Conservation (phyloP, 805 yeast species). For the Torulaspora gathmanii region DNA sequence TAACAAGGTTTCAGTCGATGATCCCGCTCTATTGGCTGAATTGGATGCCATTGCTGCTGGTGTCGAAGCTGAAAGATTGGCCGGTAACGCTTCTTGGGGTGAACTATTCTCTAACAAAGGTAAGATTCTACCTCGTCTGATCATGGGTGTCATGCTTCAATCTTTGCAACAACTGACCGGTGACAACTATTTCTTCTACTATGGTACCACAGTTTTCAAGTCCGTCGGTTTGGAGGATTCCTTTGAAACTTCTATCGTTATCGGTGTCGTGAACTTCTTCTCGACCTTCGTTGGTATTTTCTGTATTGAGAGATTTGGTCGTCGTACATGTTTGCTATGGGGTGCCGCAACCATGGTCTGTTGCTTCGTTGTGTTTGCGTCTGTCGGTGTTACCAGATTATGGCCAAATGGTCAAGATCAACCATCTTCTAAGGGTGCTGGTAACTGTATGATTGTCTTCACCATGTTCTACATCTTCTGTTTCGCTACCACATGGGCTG, state of each 20-base stretch:
- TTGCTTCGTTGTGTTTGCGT: slow-evolving; percentile 48
- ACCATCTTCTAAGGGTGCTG: slow-evolving; percentile 49
- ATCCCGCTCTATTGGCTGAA: slow-evolving; percentile 54
- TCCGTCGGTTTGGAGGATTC: slow-evolving; percentile 57
- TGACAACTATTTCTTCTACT: slow-evolving; percentile 62
- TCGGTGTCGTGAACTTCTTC: slow-evolving; percentile 57
- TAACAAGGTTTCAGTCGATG: slow-evolving; percentile 51
- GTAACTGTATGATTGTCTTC: slow-evolving; percentile 66
- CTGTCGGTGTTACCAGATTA: slow-evolving; percentile 52
- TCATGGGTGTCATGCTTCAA: slow-evolving; percentile 52
- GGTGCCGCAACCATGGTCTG: slow-evolving; percentile 49
- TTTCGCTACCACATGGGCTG: slow-evolving; percentile 75
- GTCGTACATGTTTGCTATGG: slow-evolving; percentile 44
- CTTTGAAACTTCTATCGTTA: slow-evolving; percentile 52
- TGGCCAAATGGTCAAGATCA: slow-evolving; percentile 37
- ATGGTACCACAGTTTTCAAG: slow-evolving; percentile 57
- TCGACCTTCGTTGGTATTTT: slow-evolving; percentile 50
- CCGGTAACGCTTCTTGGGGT: slow-evolving; percentile 62
- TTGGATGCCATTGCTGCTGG: slow-evolving; percentile 55
- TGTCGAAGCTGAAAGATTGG: slow-evolving; percentile 52
- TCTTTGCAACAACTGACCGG: slow-evolving; percentile 65
- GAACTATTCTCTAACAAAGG: slow-evolving; percentile 65
- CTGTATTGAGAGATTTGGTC: slow-evolving; percentile 52
- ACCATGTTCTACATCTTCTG: slow-evolving; percentile 65
- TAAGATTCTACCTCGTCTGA: slow-evolving; percentile 44